phyloP scores from a whole-genome alignment of 2,329 filamentous ascomycete species.

The Acephala macrosclerotiorum region DNA sequence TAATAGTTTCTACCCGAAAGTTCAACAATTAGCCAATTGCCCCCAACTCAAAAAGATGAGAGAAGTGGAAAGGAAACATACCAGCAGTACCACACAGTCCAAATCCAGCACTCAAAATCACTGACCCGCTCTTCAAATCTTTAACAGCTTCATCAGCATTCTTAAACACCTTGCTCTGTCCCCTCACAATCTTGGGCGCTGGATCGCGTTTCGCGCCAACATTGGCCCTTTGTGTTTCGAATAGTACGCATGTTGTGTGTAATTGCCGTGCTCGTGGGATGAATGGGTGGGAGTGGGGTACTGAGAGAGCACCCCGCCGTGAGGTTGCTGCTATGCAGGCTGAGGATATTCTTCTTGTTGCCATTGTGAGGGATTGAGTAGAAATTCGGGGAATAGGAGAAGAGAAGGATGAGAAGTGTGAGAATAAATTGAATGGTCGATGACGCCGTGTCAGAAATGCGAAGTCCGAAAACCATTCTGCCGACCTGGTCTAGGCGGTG shows the following conservation, averaged over 20 bases:
- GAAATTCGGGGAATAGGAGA: not conserved
- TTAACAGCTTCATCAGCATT: slow-evolving; percentile 39
- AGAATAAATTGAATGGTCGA: slow-evolving; percentile 16
- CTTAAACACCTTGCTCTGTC: slow-evolving; percentile 38
- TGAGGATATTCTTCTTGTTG: slow-evolving; percentile 33
- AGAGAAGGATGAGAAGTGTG: not conserved
- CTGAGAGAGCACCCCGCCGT: slow-evolving; percentile 20
- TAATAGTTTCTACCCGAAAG: slow-evolving; percentile 68
- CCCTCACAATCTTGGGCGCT: slow-evolving; percentile 35
- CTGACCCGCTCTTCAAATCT: slow-evolving; percentile 63
- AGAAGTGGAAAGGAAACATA: slow-evolving; percentile 45
- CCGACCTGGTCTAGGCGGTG: slow-evolving; percentile 13
- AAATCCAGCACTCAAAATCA: slow-evolving; percentile 79
- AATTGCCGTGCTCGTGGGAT: slow-evolving; percentile 24
- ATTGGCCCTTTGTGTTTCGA: slow-evolving; percentile 34
- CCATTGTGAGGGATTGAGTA: slow-evolving; percentile 24
- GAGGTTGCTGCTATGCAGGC: slow-evolving; percentile 26
- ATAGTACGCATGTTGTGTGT: slow-evolving; percentile 26
- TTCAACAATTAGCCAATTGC: not conserved
- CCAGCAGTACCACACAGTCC: slow-evolving; percentile 81
- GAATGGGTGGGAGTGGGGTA: slow-evolving; percentile 24
- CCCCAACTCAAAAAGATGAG: not conserved
- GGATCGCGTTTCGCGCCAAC: slow-evolving; percentile 33
- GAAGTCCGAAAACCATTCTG: slow-evolving; percentile 10
- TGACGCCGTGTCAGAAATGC: slow-evolving; percentile 13